A percentile compares a stretch with the other conserved stretches of the same genome.
Evolutionary conservation across 441 rosid species (phyloP).

Genomic region (Aquilaria agallochum): DNA sequence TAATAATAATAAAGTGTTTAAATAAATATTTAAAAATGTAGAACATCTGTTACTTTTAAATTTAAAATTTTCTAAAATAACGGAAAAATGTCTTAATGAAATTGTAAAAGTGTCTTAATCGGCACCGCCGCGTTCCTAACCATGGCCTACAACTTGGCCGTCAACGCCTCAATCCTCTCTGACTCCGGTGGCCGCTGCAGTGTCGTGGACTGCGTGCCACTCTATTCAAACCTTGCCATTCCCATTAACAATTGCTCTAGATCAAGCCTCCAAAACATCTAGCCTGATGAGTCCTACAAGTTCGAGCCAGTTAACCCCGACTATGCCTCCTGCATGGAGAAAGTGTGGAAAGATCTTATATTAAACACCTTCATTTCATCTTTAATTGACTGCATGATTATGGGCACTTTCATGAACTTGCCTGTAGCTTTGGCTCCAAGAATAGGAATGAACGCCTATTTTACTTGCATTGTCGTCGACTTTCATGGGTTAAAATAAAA

Average conservation of each 20-base stretch:
- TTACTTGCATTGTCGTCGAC: constrained; percentile 88
- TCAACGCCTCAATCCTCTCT: too few relatives aligned
- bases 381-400: constrained; percentile 67
- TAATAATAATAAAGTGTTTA: too few relatives aligned
- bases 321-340: constrained; percentile 60
- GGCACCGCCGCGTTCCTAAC: too few relatives aligned
- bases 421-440: constrained; percentile 93
- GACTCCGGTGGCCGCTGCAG: background rate
- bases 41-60: too few relatives aligned
- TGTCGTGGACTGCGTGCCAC: too few relatives aligned
- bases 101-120: too few relatives aligned
- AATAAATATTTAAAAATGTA: too few relatives aligned
- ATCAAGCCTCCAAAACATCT: constrained; percentile 32
- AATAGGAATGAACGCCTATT: constrained; percentile 91
- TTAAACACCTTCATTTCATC: constrained; percentile 82
- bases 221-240: constrained; percentile 24
- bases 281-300: constrained; percentile 64
- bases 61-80: too few relatives aligned
- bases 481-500: constrained; percentile 51
- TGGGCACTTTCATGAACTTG: constrained; percentile 82
- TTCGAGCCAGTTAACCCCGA: constrained; percentile 89
- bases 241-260: constrained; percentile 52
- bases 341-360: constrained; percentile 65
- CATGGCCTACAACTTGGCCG: too few relatives aligned
- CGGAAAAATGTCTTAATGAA: too few relatives aligned